phyloP scores from a whole-genome alignment of 208 protist species.

The Trichomonas tenax region DNA sequence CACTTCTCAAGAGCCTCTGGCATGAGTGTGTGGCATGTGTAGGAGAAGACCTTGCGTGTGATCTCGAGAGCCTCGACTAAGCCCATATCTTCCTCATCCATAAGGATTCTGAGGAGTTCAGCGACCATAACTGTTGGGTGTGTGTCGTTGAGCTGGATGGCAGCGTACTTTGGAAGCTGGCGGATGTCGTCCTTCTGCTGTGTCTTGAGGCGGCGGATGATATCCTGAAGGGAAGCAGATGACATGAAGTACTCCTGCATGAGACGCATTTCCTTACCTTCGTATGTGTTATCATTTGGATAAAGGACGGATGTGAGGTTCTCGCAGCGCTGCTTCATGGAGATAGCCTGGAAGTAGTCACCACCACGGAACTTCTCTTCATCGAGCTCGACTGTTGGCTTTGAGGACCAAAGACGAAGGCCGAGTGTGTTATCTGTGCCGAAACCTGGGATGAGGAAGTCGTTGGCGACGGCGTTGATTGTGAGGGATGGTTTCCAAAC shows the following conservation, averaged over 20 bases:
- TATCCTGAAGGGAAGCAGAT: neutral
- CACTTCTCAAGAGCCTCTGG: slow-evolving; percentile 67
- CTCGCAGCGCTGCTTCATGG: neutral
- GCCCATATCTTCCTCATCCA: slow-evolving; percentile 48
- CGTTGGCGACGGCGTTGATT: slow-evolving; percentile 6
- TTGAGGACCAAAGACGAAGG: neutral
- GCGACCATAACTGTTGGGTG: slow-evolving; percentile 60
- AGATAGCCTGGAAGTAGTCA: neutral
- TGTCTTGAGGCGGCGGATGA: neutral
- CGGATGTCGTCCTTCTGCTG: neutral
- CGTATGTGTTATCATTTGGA: slow-evolving; percentile 3
- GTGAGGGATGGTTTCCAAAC: neutral
- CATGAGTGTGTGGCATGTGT: slow-evolving; percentile 69
- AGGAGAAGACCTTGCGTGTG: slow-evolving; percentile 40
- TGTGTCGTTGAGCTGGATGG: slow-evolving; percentile 69
- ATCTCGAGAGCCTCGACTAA: neutral
- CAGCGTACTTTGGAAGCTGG: slow-evolving; percentile 14
- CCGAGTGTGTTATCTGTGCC: neutral
- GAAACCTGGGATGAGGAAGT: neutral
- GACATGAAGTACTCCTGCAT: slow-evolving; percentile 16
- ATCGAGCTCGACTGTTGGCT: neutral
- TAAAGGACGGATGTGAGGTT: slow-evolving; percentile 9
- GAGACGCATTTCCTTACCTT: neutral
- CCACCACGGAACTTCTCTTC: neutral
- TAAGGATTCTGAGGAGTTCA: slow-evolving; percentile 56